Conservation (phyloP, 1,139 yeast species). For the Taphrina pruni region DNA sequence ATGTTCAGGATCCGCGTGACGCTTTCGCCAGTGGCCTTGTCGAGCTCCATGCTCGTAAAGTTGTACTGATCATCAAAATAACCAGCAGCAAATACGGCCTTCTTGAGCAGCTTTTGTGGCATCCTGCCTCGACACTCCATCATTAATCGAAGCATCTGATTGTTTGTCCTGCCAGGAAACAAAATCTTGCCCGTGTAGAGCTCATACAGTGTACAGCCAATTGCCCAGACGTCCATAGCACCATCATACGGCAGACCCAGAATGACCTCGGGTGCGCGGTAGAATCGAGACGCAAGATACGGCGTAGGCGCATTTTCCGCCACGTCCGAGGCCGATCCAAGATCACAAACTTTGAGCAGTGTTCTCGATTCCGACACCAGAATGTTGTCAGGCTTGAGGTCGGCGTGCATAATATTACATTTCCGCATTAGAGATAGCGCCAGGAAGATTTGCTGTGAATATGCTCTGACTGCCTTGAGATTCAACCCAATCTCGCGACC, state of each 20-base stretch:
- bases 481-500: constrained; percentile 71
- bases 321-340: constrained; percentile 81
- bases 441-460: constrained; percentile 76
- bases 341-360: constrained; percentile 83
- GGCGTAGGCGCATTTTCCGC: constrained; percentile 82
- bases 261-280: constrained; percentile 90
- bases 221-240: constrained; percentile 86
- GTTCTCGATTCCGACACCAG: constrained; percentile 78
- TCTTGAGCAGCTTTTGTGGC: constrained; percentile 50
- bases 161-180: constrained; percentile 70
- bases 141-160: constrained; percentile 51
- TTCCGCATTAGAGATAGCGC: constrained; percentile 79
- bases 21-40: constrained; percentile 49
- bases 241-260: constrained; percentile 87
- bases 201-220: constrained; percentile 91
- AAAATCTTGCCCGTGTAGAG: constrained; percentile 80
- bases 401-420: constrained; percentile 82
- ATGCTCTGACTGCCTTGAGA: constrained; percentile 75
- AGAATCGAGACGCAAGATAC: constrained; percentile 84
- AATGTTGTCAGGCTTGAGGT: constrained; percentile 86
- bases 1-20: constrained; percentile 44
- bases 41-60: constrained; percentile 48
- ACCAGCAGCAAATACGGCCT: constrained; percentile 49
- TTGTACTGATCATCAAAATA: constrained; percentile 51
- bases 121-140: constrained; percentile 52